Base-by-base conservation (phyloP, 2,329 filamentous ascomycete genomes). In the Scedosporium boydii region DNA sequence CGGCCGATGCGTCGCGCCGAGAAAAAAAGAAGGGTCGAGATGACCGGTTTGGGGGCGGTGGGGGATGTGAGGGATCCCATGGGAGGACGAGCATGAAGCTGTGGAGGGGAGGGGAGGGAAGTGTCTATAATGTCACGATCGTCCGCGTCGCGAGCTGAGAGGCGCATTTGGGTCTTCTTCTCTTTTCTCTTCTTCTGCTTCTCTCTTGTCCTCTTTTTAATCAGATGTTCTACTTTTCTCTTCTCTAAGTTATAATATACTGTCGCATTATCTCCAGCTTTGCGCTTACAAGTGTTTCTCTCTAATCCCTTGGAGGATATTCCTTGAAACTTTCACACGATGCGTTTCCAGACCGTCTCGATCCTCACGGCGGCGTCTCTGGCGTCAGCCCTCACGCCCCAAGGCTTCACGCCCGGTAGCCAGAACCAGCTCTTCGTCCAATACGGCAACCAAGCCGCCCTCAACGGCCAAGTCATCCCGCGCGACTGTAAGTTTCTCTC, bases 331-430 rank as follows among this genome's bases (percentile, higher is more conserved):
- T 41, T n/a, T 16, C 6, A 61, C n/a, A 61, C n/a, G 12, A 61
- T 61, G 59, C 59, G 46, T 69, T 62, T 60, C 38, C 62, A 63
- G 18, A 23, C 60, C 48, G 41, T 60, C 44, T 64, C 63, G 34
- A 66, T 76, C 61, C 67, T 72, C 48, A 70, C 69, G 59, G 71
- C 72, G 42, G 71, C 71, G 53, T 69, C 74, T 41, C 62, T 70
- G 46, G 69, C 70, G 23, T 68, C 75, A 29, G 78, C 76, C 9
- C 69, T 69, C 7, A 79, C 78, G 12, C 78, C 78, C 4, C 57
- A 68, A 9, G 75, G 76, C 27, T 80, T 80, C 66, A 65, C 70
- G 57, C 78, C 78, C 1, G 68, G 69, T 16, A 70, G 71, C n/a
- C 68, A 72, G 41, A 72, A 66, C 38, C 68, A 73, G 62, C 72